Evolutionary conservation across 2,329 filamentous ascomycete species (phyloP).

Genomic region (Gremmenia infestans): DNA sequence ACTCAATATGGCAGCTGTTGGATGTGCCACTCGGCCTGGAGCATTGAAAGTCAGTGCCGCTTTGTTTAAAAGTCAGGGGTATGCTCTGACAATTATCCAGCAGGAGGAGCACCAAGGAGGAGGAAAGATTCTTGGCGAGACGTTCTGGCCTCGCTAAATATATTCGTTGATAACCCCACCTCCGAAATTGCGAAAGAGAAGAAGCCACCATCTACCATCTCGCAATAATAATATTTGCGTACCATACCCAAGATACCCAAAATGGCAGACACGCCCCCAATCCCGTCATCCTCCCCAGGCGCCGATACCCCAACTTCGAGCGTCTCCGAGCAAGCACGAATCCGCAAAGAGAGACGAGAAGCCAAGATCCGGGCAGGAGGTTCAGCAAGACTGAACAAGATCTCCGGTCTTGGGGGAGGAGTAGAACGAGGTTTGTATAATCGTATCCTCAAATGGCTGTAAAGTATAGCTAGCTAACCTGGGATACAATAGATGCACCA

Average conservation of each 20-base stretch:
- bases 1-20: too few relatives aligned
- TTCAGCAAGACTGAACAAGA: constrained; percentile 65
- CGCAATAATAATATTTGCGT: background rate
- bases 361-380: constrained; percentile 73
- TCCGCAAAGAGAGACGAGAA: constrained; percentile 73
- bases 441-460: background rate
- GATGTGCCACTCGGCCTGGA: too few relatives aligned
- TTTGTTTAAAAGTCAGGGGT: too few relatives aligned
- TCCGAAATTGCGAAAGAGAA: background rate
- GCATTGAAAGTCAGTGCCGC: too few relatives aligned
- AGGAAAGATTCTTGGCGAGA: too few relatives aligned
- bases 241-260: background rate
- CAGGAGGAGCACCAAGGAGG: too few relatives aligned
- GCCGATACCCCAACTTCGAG: constrained; percentile 30
- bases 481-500: constrained; percentile 30
- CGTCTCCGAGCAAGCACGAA: constrained; percentile 61
- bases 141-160: too few relatives aligned
- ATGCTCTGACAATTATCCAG: too few relatives aligned
- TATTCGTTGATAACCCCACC: background rate
- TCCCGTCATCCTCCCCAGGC: constrained; percentile 14
- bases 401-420: constrained; percentile 64
- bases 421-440: constrained; percentile 39
- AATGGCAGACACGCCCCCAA: constrained; percentile 28
- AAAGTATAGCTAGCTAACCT: background rate
- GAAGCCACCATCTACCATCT: background rate